A percentile compares a stretch with the other conserved stretches of the same genome.
Conservation (phyloP, 2,329 filamentous ascomycete genomes). For the Diaporthe nobilis region DNA sequence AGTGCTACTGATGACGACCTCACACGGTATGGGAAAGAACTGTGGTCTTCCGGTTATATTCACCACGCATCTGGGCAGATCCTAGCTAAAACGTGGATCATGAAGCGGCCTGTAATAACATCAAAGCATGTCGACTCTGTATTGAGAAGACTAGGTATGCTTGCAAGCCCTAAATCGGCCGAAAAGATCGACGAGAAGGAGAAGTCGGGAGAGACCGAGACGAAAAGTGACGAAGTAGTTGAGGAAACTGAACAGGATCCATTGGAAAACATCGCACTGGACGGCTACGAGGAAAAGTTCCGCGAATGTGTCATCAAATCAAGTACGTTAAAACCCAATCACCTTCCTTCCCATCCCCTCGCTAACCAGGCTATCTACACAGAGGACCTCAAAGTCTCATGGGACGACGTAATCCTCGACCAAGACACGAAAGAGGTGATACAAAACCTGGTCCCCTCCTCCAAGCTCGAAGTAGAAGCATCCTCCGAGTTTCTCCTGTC, state of each 20-base stretch:
- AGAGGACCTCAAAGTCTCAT: slow-evolving; percentile 2
- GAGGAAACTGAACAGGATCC: background rate
- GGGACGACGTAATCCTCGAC: slow-evolving; percentile 17
- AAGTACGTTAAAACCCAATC: background rate
- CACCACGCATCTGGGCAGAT: background rate
- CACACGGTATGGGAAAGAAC: background rate
- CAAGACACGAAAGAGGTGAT: slow-evolving; percentile 9
- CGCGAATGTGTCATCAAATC: background rate
- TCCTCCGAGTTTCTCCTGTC: slow-evolving; percentile 8
- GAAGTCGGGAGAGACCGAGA: background rate
- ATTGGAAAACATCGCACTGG: background rate
- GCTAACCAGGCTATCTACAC: background rate
- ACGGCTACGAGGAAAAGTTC: background rate
- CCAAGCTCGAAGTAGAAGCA: background rate
- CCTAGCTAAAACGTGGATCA: background rate
- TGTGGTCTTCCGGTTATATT: background rate
- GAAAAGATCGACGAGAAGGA: background rate
- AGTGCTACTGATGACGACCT: background rate
- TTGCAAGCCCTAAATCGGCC: background rate
- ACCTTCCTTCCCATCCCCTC: too few relatives aligned
- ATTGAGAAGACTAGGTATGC: background rate
- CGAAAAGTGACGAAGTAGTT: background rate
- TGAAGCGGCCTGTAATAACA: background rate
- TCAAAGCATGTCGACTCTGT: slow-evolving; percentile 2
- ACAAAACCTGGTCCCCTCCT: slow-evolving; percentile 2